phyloP scores from a whole-genome alignment of 768 basidiomycete genomes.

The Fibroporia radiculosa region DNA sequence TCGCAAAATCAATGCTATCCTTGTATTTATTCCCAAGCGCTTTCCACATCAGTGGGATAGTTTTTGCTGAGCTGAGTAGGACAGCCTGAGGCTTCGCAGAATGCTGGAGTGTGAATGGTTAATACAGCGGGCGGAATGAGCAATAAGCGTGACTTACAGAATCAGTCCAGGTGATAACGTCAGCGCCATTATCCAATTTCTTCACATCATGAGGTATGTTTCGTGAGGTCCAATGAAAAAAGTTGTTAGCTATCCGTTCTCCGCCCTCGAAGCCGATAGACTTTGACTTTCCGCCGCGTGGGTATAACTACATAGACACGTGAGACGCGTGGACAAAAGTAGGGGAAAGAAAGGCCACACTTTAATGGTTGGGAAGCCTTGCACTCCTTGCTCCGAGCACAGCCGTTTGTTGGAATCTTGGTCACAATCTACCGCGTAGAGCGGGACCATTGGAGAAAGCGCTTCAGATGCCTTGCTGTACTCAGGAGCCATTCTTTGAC shows the following conservation, averaged over 20 bases:
- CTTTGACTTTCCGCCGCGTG: conserved; percentile 57
- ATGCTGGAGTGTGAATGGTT: conserved; percentile 20
- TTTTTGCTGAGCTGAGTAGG: conserved; percentile 68
- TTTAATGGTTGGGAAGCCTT: conserved; percentile 94
- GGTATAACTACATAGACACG: conserved; percentile 50
- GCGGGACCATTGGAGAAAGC: conserved; percentile 74
- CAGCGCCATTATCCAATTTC: conserved; percentile 45
- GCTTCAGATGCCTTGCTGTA: conserved; percentile 75
- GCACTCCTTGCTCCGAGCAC: conserved; percentile 76
- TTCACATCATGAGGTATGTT: conserved; percentile 68
- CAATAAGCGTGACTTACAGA: conserved; percentile 41
- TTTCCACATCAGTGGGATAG: conserved; percentile 74
- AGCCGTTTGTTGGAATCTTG: conserved; percentile 70
- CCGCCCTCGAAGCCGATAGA: conserved; percentile 59
- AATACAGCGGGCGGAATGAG: neutral
- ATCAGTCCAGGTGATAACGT: conserved; percentile 61
- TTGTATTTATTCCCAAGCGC: conserved; percentile 68
- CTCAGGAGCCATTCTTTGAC: conserved; percentile 79
- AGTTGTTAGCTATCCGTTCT: conserved; percentile 62
- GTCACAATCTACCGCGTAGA: conserved; percentile 94
- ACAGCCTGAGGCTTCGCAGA: conserved; percentile 47
- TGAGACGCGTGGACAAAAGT: neutral
- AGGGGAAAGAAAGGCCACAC: conserved; percentile 25
- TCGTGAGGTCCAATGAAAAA: conserved; percentile 71
- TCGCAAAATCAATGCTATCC: conserved; percentile 53